A percentile compares a stretch with the other conserved stretches of the same genome.
Evolutionary conservation across 139 green algal genomes (phyloP).

Genomic region (Dunaliella primolecta): DNA sequence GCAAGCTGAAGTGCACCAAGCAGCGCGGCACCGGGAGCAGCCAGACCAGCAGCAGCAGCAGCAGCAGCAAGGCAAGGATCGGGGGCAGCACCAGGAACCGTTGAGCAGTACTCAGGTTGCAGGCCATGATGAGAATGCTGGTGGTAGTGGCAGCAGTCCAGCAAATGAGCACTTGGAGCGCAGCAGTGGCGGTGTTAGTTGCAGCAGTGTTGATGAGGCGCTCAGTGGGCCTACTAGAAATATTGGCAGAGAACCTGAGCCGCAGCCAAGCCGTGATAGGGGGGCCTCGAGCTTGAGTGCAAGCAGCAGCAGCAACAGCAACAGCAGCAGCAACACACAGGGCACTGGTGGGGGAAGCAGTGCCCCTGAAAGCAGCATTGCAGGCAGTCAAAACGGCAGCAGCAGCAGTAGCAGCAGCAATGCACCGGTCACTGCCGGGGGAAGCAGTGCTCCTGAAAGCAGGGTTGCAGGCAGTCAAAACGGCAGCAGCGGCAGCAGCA

Average conservation of each 20-base stretch:
- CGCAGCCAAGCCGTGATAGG: no score
- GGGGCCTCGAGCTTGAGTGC: background rate
- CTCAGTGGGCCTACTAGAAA: no score
- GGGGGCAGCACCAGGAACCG: no score
- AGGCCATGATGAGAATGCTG: no score
- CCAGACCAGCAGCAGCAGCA: background rate
- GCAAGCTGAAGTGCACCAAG: background rate
- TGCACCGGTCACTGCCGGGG: background rate
- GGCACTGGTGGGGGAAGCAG: background rate
- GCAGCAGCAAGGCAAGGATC: constrained; percentile 1
- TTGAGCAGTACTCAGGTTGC: no score
- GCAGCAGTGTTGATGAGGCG: no score
- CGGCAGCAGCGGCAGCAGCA: background rate
- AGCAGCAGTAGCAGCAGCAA: background rate
- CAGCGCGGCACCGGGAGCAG: background rate
- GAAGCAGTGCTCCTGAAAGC: background rate
- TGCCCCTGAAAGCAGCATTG: background rate
- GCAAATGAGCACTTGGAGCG: no score
- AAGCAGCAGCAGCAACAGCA: background rate
- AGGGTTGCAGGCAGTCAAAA: background rate
- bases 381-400: background rate
- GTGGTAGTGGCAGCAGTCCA: no score
- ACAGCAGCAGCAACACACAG: background rate
- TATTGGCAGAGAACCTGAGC: no score
- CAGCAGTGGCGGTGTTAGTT: no score